Percentiles rank a stretch among this genome's conserved stretches.
phyloP scores from a whole-genome alignment of 257 asterid genomes.

The Nicotiana knightiana region DNA sequence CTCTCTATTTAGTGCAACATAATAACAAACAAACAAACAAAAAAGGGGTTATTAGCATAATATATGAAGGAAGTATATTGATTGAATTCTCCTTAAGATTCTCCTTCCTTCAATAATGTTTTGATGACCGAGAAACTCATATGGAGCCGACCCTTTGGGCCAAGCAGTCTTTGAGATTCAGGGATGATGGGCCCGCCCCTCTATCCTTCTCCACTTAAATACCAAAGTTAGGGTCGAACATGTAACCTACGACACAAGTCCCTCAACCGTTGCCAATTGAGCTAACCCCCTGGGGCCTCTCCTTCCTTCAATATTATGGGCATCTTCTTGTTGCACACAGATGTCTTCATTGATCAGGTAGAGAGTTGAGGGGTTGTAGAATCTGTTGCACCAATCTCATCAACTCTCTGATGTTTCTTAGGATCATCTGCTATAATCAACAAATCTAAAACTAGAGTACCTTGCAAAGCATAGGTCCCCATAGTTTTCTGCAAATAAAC shows the following conservation, averaged over 20 bases:
- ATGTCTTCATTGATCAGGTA: background rate
- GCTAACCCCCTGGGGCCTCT: background rate
- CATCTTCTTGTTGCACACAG: background rate
- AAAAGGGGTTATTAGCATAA: background rate
- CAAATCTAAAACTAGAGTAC: background rate
- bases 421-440: background rate
- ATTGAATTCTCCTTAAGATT: background rate
- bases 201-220: no score
- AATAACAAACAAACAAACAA: background rate
- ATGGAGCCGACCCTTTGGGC: no score
- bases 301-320: background rate
- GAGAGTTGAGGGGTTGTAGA: background rate
- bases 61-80: background rate
- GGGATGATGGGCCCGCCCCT: no score
- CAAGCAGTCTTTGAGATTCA: no score
- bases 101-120: background rate
- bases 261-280: no score
- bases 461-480: background rate
- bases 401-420: background rate
- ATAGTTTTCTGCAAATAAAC: background rate
- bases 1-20: background rate
- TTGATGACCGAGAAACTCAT: no score
- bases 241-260: no score
- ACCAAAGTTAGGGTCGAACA: no score
- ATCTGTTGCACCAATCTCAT: background rate